These are phyloP conservation scores for Torrubiellomyces zombiae DNA, from an alignment of 2,329 filamentous ascomycete species.

Conservation along the genomic window DNA sequence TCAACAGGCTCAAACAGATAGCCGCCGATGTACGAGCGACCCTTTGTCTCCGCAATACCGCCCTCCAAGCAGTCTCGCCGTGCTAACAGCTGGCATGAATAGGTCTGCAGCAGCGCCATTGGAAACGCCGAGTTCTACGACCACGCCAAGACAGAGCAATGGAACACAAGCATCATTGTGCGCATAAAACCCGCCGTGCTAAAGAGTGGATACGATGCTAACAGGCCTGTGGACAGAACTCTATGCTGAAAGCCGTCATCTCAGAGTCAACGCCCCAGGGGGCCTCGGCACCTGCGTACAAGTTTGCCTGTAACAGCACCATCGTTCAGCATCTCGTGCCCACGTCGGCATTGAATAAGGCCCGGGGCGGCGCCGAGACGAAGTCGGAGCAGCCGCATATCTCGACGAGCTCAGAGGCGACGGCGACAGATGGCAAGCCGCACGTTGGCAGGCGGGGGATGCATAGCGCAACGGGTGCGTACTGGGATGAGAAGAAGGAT, in stretches of 20 bases:
- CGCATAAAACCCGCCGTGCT: constrained; percentile 14
- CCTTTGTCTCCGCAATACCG: too few species aligned
- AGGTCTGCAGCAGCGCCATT: constrained; percentile 76
- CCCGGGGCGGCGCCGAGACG: constrained; percentile 31
- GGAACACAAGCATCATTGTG: constrained; percentile 92
- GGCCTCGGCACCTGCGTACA: constrained; percentile 50
- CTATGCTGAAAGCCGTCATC: constrained; percentile 61
- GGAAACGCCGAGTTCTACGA: constrained; percentile 65
- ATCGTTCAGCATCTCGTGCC: constrained; percentile 86
- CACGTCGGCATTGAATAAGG: constrained; percentile 45
- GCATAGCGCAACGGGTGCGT: constrained; percentile 73
- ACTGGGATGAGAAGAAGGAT: constrained; percentile 83
- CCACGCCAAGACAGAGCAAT: constrained; percentile 66
- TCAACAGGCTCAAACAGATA: constrained; percentile 69
- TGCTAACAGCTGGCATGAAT: constrained; percentile 2
- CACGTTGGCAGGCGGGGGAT: constrained; percentile 75
- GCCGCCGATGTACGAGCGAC: constrained; percentile 65
- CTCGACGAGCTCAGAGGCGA: constrained; percentile 35
- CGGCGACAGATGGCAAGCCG: constrained; percentile 46
- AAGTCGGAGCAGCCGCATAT: constrained; percentile 33
- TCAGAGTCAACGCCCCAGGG: constrained; percentile 49
- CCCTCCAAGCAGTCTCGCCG: background rate
- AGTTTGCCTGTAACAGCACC: constrained; percentile 94
- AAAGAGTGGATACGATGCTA: constrained; percentile 2
- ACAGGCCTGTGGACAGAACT: constrained; percentile 43